Evolutionary conservation across 805 yeast genomes (phyloP).

Genomic region (Yarrowia alimentaria): DNA sequence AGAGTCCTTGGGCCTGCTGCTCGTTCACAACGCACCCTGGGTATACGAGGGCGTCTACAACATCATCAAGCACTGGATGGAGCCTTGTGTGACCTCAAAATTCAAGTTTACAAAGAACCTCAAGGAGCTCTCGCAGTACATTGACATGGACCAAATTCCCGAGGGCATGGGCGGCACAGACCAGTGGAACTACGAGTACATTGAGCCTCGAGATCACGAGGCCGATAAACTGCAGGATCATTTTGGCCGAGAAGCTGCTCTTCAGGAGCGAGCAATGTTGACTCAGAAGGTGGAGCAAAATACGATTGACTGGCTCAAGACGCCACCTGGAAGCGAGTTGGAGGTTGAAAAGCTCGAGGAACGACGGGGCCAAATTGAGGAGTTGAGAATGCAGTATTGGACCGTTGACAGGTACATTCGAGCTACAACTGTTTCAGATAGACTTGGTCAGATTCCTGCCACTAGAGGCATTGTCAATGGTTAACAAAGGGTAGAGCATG

Average conservation of each 20-base stretch:
- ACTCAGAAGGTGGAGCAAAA: constrained; percentile 12
- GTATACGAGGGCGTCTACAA: constrained; percentile 82
- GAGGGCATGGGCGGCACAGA: constrained; percentile 64
- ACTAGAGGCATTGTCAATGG: background rate
- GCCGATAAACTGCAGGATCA: constrained; percentile 41
- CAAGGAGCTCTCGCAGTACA: constrained; percentile 56
- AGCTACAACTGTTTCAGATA: constrained; percentile 2
- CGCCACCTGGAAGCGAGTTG: background rate
- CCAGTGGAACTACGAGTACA: constrained; percentile 50
- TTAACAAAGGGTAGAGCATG: too few relatives aligned
- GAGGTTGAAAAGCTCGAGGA: constrained; percentile 9
- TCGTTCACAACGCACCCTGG: constrained; percentile 85
- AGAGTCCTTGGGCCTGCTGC: constrained; percentile 67
- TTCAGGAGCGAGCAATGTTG: constrained; percentile 7
- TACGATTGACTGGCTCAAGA: constrained; percentile 4
- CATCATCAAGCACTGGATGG: constrained; percentile 76
- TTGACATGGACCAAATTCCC: constrained; percentile 55
- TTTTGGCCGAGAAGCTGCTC: constrained; percentile 12
- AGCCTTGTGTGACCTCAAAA: constrained; percentile 81
- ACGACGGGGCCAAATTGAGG: background rate
- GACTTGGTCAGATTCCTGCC: constrained; percentile 12
- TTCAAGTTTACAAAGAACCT: constrained; percentile 65
- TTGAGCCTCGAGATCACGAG: constrained; percentile 50
- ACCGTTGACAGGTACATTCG: constrained; percentile 11
- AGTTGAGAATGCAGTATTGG: constrained; percentile 20